Base-by-base conservation (phyloP, 1,284 basidiomycete species). In the Naganishia sp. region DNA sequence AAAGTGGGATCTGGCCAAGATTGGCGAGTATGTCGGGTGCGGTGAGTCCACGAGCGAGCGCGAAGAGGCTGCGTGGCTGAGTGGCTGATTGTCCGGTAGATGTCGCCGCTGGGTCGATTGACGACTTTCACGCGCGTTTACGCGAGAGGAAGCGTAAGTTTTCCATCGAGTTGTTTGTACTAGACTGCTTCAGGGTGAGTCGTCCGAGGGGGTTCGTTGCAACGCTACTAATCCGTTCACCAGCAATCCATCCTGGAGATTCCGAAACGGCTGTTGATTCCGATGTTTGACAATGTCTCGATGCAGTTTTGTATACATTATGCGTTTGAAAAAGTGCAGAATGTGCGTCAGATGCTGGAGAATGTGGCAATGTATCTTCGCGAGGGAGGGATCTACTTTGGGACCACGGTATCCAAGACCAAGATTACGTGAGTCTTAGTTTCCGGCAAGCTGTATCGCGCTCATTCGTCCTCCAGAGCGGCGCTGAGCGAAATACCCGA, bases 221-320 rank as follows among this genome's bases (percentile, higher is more conserved):
- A 28, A 28, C 60, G 55, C 44, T 28, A 28, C 66, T 69, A 50
- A 65, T 64, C 16, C 25, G 6, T 28, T 42, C 39, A 5, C 28
- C 70, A 88, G 70, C 81, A 88, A 1, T 82, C 99, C 49, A 83
- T 84, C 10, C 85, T 86, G 54, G 87, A 84, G 18, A 84, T 97
- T n/a, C 83, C 89, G 0, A 82, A 84, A 0, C 81, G 84, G 16
- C 81, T 85, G 83, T 68, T 84, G 75, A 5, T 72, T 28, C 79
- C 82, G 16, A 70, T 77, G 71, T 97, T 97, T 76, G 94, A 98
- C 77, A 92, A 92, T 57, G 92, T 99, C 23, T 90, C 92, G 2
- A 90, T 98, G 89, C 96, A 99, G 77, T 99, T 99, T 79, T 99
- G 95, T 80, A 96, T 99, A 92, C 96, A 99, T 79, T 99, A 99